These are phyloP conservation scores for Fomitopsis pulvina DNA, from an alignment of 768 basidiomycete genomes.

Conservation along the genomic window DNA sequence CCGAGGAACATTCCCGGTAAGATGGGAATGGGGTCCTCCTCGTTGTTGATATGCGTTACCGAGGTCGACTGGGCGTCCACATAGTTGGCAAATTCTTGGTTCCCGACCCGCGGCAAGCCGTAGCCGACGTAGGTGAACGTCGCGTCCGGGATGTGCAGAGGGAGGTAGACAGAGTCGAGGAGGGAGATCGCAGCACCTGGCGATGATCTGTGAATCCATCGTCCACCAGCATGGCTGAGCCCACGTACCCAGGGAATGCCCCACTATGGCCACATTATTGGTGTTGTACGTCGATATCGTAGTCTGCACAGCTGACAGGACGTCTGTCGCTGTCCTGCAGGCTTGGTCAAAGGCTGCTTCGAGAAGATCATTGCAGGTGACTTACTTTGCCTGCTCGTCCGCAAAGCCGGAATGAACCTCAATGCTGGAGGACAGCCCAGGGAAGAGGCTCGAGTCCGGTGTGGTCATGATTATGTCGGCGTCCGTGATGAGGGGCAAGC, in stretches of 20 bases:
- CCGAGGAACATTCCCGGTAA: slow-evolving; percentile 29
- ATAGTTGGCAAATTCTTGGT: slow-evolving; percentile 52
- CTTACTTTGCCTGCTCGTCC: slow-evolving; percentile 37
- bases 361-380: not conserved
- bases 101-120: slow-evolving; percentile 38
- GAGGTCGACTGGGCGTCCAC: slow-evolving; percentile 36
- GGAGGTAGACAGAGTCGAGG: slow-evolving; percentile 44
- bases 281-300: slow-evolving; percentile 30
- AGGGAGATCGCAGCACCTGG: slow-evolving; percentile 47
- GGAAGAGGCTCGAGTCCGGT: slow-evolving; percentile 39
- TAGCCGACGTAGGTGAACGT: slow-evolving; percentile 22
- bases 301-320: slow-evolving; percentile 39
- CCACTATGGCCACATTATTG: slow-evolving; percentile 37
- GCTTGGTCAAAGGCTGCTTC: not conserved
- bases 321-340: slow-evolving; percentile 30
- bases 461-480: slow-evolving; percentile 28
- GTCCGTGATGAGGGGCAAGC: slow-evolving; percentile 38
- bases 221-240: not conserved
- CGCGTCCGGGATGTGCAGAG: slow-evolving; percentile 39
- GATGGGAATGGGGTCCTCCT: slow-evolving; percentile 34
- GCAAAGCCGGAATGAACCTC: slow-evolving; percentile 42
- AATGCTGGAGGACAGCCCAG: slow-evolving; percentile 36
- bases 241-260: slow-evolving; percentile 31
- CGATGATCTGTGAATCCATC: not conserved
- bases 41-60: slow-evolving; percentile 52